A percentile compares a stretch with the other conserved stretches of the same genome.
These are phyloP conservation scores for Fusarium guadeloupense DNA, from an alignment of 2,329 filamentous ascomycete species.

Conservation along the genomic window DNA sequence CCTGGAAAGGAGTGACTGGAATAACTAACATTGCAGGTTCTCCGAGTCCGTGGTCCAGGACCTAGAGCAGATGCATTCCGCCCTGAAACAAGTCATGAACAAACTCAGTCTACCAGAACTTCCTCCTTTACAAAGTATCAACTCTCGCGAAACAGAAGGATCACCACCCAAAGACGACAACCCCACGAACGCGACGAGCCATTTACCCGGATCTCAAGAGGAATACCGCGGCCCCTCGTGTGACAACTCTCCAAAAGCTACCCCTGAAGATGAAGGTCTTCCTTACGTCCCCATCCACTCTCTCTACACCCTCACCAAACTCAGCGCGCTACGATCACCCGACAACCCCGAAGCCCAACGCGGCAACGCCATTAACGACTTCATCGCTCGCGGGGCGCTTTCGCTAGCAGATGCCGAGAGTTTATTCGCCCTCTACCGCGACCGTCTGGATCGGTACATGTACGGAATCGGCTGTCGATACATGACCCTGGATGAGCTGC, in stretches of 20 bases:
- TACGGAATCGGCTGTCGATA: constrained; percentile 64
- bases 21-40: background rate
- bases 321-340: constrained; percentile 49
- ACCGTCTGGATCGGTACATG: constrained; percentile 61
- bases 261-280: constrained; percentile 48
- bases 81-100: constrained; percentile 38
- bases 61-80: constrained; percentile 40
- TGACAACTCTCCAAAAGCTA: constrained; percentile 44
- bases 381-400: constrained; percentile 53
- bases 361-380: constrained; percentile 44
- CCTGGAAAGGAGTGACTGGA: background rate
- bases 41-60: constrained; percentile 39
- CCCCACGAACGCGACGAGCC: constrained; percentile 1
- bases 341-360: constrained; percentile 41
- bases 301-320: constrained; percentile 51
- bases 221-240: constrained; percentile 41
- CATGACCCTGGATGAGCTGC: constrained; percentile 59
- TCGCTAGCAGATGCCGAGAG: constrained; percentile 59
- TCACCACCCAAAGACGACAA: constrained; percentile 39
- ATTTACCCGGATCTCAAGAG: constrained; percentile 20
- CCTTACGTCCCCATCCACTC: constrained; percentile 53
- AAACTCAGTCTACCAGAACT: constrained; percentile 41
- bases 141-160: constrained; percentile 35
- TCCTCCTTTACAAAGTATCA: constrained; percentile 34
- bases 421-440: constrained; percentile 60